Evolutionary conservation across 2,329 filamentous ascomycete species (phyloP), one percentile per base, ranked within the genome.

Genomic region (Neophaeococcomyces mojaviensis): DNA sequence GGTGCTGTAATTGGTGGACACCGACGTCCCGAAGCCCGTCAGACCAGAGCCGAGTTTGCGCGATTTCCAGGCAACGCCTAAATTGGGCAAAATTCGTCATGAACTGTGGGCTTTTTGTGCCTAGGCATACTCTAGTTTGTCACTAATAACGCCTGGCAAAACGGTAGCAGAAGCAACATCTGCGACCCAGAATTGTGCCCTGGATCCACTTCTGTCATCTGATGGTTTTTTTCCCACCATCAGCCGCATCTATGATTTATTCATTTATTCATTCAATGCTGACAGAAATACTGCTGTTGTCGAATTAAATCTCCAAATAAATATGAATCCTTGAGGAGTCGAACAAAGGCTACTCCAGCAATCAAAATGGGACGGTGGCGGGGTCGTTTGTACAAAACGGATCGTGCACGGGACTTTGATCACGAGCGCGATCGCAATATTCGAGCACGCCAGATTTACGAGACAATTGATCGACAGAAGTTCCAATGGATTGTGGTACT

Each of bases 401-500:
- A 68, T 49, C 64, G 66, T 32, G 65, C 66, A 39, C 56, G 63
- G 49, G 66, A 68, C 44, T 69, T 69, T 45, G 66, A 68, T 37
- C 66, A 68, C 59, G 66, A 68, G 54, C 64, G 64, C 55, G 66
- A 68, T 54, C 66, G 65, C 50, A 61, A 64, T 59, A 64, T 68
- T 9, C 65, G 66, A 44, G 66, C 63, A 52, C 64, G 64, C 50
- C 66, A 68, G 51, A 65, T 69, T 43, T 69, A 69, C 49, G 64
- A 67, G 45, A 68, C 66, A 1, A 68, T 69, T 52, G 67, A 69
- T 54, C 62, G 65, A 28, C 65, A 68, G 48, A 55, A 54, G 5
- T 69, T 61, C 44, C 67, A 68, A 57, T 68, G 64, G 64, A 54
- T 68, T 12, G 65, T 70, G 2, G 68, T 68, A 5, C 55, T 69